Conservation (phyloP, 306 rosid genomes). For the Lathyrus sativus region DNA sequence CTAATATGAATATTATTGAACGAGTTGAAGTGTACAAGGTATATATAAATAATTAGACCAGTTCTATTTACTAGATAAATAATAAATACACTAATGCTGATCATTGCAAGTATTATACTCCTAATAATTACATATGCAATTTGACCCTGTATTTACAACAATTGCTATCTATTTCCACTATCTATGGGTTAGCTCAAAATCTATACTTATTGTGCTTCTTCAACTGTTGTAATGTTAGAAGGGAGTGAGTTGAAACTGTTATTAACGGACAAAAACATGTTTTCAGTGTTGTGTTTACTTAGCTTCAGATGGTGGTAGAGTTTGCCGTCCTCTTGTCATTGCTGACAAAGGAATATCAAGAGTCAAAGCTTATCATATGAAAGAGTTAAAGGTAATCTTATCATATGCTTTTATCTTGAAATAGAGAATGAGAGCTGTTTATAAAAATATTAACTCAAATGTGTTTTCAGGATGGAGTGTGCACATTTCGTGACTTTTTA, state of each 20-base stretch:
- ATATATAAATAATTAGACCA: not conserved
- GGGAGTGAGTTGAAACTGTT: slow-evolving; percentile 12
- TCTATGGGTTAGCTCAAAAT: not conserved
- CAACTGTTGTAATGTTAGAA: slow-evolving; percentile 12
- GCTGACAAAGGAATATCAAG: slow-evolving; percentile 87
- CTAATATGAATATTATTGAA: too few relatives aligned
- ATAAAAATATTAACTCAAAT: slow-evolving; percentile 26
- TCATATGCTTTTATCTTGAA: slow-evolving; percentile 28
- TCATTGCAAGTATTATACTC: not conserved
- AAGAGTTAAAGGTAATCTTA: slow-evolving; percentile 72
- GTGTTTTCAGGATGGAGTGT: slow-evolving; percentile 76
- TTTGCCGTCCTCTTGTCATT: slow-evolving; percentile 94
- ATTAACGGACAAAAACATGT: slow-evolving; percentile 31
- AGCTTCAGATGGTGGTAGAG: slow-evolving; percentile 99
- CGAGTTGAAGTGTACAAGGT: too few relatives aligned
- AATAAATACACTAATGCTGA: not conserved
- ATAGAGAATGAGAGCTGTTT: slow-evolving; percentile 18
- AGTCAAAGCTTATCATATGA: slow-evolving; percentile 87
- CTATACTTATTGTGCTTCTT: slow-evolving; percentile 8
- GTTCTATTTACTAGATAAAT: not conserved
- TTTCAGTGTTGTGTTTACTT: slow-evolving; percentile 77
- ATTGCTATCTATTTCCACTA: slow-evolving; percentile 6
- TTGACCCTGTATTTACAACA: not conserved
- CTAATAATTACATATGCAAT: not conserved
- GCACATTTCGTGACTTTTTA: slow-evolving; percentile 82